Evolutionary conservation across 2,329 filamentous ascomycete species (phyloP), one percentile per base, ranked within the genome.

Genomic region (Clonostachys rhizophaga): DNA sequence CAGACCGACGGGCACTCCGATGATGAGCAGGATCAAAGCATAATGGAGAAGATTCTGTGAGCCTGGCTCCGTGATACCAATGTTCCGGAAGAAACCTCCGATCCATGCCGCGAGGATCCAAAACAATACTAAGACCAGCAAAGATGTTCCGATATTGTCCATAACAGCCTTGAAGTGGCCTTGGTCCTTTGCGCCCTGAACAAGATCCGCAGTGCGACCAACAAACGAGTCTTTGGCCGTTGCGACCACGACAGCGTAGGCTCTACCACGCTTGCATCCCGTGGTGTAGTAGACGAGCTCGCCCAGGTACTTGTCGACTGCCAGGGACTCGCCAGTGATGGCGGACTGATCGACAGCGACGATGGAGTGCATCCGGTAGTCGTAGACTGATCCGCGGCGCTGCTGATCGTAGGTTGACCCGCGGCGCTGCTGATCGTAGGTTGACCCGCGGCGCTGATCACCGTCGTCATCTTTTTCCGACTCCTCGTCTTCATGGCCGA

Each of bases 91-190:
- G 79, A 90, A 90, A 65, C 84, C 86, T 67, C 86, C 86, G 55
- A 89, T 86, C 86, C 86, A 89, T 57, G 84, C 77, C 48, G 79
- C 71, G 58, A 90, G 75, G 66, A 89, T 87, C 76, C 79, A 89
- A 71, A 87, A 85, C 69, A 89, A 84, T 71, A 89, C 86, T 52
- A 89, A 74, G 58, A 89, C 84, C 57, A 90, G 76, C 48, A 90
- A 76, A 50, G 82, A 72, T 46, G 84, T 88, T 69, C 86, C 86
- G 61, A 90, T 89, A 62, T 80, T 85, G 79, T 89, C 84, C 86
- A 89, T 89, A 75, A 89, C 86, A 55, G 85, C 85, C 75, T 90
- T 89, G 80, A 88, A 88, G 70, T 88, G 84, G 71, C 86, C 86
- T 61, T 83, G 78, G 66, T 89, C 86, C 70, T 87, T 76, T 55